Percentiles rank a stretch among this genome's conserved stretches.
These are phyloP conservation scores for Ustilago crameri DNA, from an alignment of 1,284 basidiomycete species.

Conservation along the genomic window DNA sequence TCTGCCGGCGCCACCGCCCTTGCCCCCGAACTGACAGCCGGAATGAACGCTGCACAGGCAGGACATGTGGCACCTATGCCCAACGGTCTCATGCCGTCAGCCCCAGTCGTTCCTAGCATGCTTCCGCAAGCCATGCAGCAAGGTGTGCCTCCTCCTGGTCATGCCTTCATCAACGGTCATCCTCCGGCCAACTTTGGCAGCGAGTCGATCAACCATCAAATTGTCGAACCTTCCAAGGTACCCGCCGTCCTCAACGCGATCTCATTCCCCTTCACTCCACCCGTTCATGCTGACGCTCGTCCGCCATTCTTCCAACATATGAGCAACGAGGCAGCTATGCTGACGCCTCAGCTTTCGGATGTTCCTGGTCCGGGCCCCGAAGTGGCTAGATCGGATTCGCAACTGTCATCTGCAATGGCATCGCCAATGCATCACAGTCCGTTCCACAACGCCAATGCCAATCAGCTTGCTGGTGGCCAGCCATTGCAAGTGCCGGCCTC, in stretches of 20 bases:
- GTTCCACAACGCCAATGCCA: constrained; percentile 23
- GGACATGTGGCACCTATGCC: not conserved
- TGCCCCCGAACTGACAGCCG: constrained; percentile 11
- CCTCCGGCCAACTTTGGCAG: constrained; percentile 40
- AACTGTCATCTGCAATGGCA: constrained; percentile 33
- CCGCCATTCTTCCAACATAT: constrained; percentile 46
- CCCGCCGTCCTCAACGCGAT: constrained; percentile 57
- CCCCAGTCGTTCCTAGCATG: constrained; percentile 13
- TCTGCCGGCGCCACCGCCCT: constrained; percentile 23
- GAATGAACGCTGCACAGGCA: constrained; percentile 3
- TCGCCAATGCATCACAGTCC: constrained; percentile 47
- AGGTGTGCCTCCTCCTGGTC: constrained; percentile 24
- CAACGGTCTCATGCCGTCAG: constrained; percentile 7
- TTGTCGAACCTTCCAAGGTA: constrained; percentile 61
- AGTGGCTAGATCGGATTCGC: constrained; percentile 16
- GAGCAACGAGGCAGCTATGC: constrained; percentile 43
- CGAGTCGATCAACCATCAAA: constrained; percentile 58
- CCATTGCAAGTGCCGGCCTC: constrained; percentile 30
- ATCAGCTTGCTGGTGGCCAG: constrained; percentile 24
- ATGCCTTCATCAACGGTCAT: constrained; percentile 46
- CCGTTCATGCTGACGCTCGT: constrained; percentile 48
- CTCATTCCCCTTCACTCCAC: constrained; percentile 62
- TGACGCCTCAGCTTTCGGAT: constrained; percentile 45
- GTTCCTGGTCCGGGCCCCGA: constrained; percentile 22
- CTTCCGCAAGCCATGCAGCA: constrained; percentile 24